Evolutionary conservation across 2,329 filamentous ascomycete genomes (phyloP).

Genomic region (Alternaria brassicicola): DNA sequence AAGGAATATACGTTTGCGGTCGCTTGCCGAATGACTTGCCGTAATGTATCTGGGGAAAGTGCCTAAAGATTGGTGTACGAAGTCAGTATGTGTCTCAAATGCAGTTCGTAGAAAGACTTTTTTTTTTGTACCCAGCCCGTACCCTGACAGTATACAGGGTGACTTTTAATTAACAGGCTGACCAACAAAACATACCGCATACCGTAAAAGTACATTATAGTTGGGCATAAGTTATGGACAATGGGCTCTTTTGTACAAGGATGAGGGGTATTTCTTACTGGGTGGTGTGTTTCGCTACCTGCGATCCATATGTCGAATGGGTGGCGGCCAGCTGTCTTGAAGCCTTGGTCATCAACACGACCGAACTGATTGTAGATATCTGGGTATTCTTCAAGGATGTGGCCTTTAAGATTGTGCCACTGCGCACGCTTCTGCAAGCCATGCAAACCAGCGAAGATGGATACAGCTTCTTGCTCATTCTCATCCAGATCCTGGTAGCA

Average conservation of each 20-base stretch:
- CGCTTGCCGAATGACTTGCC: conserved; percentile 16
- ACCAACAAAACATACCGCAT: too few relatives aligned
- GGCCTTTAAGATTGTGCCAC: conserved; percentile 25
- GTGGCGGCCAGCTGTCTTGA: conserved; percentile 24
- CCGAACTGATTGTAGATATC: conserved; percentile 29
- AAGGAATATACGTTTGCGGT: conserved; percentile 16
- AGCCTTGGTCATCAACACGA: conserved; percentile 22
- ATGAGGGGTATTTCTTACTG: too few relatives aligned
- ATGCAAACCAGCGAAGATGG: conserved; percentile 16
- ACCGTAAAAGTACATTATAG: too few relatives aligned
- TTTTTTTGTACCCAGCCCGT: too few relatives aligned
- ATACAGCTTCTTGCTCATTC: conserved; percentile 5
- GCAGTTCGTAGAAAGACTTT: too few relatives aligned
- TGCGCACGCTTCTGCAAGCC: conserved; percentile 10
- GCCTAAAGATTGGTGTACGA: too few relatives aligned
- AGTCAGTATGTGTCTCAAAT: too few relatives aligned
- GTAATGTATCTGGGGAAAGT: background rate
- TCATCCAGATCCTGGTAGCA: conserved; percentile 23
- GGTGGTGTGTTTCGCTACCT: background rate
- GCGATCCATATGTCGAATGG: conserved; percentile 33
- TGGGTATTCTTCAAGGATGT: conserved; percentile 20
- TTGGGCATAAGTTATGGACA: too few relatives aligned
- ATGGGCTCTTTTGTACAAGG: too few relatives aligned
- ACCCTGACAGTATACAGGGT: too few relatives aligned
- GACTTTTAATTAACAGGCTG: too few relatives aligned